These are phyloP conservation scores for Ceratocystiopsis minuta DNA, from an alignment of 2,329 filamentous ascomycete genomes.

Conservation along the genomic window DNA sequence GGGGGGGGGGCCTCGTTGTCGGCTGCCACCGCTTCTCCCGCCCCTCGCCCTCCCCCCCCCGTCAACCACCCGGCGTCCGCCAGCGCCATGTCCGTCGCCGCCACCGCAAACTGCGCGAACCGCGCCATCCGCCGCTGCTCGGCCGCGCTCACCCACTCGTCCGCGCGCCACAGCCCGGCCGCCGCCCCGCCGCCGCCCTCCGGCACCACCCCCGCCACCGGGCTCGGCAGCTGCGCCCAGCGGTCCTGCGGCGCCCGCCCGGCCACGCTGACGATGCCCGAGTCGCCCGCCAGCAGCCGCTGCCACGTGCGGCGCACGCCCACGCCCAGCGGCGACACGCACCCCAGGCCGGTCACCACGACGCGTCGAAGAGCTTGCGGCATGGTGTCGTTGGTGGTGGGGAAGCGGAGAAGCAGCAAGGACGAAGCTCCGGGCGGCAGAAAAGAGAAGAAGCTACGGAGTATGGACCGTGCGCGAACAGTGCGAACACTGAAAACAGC, in stretches of 20 bases:
- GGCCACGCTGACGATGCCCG: constrained; percentile 60
- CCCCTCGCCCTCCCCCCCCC: too few relatives aligned
- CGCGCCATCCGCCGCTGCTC: constrained; percentile 66
- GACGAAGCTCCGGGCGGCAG: too few relatives aligned
- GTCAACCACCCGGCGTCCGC: constrained; percentile 64
- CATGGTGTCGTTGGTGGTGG: too few relatives aligned
- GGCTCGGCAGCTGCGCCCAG: constrained; percentile 64
- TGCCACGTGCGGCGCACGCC: constrained; percentile 64
- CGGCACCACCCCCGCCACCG: constrained; percentile 70
- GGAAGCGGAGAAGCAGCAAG: too few relatives aligned
- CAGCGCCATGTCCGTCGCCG: constrained; percentile 71
- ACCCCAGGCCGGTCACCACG: constrained; percentile 69
- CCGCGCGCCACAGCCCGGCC: constrained; percentile 28
- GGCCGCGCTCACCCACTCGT: constrained; percentile 33
- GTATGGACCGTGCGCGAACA: not conserved
- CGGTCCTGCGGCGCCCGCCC: constrained; percentile 33
- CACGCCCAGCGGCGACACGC: constrained; percentile 67
- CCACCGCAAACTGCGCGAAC: constrained; percentile 83
- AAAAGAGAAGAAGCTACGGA: too few relatives aligned
- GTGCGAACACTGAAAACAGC: not conserved
- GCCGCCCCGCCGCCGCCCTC: not conserved
- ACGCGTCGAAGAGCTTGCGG: constrained; percentile 37
- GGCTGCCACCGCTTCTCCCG: constrained; percentile 11
- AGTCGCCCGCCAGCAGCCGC: constrained; percentile 60
- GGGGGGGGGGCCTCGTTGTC: constrained; percentile 24